Conservation (phyloP, 1,284 basidiomycete species). For the Volvariella volvacea region DNA sequence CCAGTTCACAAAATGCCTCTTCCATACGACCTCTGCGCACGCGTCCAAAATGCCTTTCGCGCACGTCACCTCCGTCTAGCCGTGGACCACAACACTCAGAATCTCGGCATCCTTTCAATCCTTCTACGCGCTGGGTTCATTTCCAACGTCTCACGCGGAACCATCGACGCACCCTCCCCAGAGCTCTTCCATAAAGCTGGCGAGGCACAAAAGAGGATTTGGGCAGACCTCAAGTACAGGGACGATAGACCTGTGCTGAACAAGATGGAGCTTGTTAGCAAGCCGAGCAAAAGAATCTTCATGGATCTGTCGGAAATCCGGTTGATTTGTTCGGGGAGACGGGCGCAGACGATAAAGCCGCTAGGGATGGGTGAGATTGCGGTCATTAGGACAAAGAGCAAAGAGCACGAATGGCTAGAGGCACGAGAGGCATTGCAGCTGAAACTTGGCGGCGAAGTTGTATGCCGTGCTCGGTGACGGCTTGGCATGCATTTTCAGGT, state of each 20-base stretch:
- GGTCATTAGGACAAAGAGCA: constrained; percentile 64
- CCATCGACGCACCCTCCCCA: constrained; percentile 59
- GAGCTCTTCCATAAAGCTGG: constrained; percentile 46
- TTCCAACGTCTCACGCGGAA: constrained; percentile 75
- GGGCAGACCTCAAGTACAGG: constrained; percentile 88
- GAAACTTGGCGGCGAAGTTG: constrained; percentile 61
- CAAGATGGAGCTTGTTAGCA: constrained; percentile 68
- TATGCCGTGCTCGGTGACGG: constrained; percentile 61
- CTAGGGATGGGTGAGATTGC: constrained; percentile 84
- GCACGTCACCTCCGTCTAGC: constrained; percentile 71
- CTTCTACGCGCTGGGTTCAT: constrained; percentile 85
- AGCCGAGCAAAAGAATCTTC: constrained; percentile 67
- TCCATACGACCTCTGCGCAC: constrained; percentile 79
- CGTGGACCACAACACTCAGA: constrained; percentile 76
- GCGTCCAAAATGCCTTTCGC: constrained; percentile 83
- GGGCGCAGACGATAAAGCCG: constrained; percentile 67
- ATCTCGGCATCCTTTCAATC: constrained; percentile 73
- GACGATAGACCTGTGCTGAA: constrained; percentile 78
- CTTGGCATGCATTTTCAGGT: no score
- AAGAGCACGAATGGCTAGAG: constrained; percentile 67
- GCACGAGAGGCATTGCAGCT: constrained; percentile 66
- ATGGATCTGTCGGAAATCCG: constrained; percentile 70
- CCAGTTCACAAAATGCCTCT: constrained; percentile 40
- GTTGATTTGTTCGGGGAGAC: constrained; percentile 65
- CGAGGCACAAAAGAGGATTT: constrained; percentile 67